A percentile compares a stretch with the other conserved stretches of the same genome.
Conservation (phyloP, 495 filamentous ascomycete genomes). For the Penicillium arizonense region DNA sequence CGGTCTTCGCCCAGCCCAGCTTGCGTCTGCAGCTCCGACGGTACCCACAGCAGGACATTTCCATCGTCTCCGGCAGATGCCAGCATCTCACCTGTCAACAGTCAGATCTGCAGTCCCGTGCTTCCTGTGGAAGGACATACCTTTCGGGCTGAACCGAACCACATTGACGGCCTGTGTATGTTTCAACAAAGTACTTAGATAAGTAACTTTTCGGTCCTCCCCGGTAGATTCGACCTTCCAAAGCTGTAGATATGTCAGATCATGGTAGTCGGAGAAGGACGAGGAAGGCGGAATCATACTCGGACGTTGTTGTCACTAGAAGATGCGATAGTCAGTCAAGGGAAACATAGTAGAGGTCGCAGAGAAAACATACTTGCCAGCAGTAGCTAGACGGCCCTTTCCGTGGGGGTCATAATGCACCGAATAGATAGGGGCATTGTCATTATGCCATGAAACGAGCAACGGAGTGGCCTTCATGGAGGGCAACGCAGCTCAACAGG, state of each 20-base stretch:
- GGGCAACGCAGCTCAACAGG: slow-evolving; percentile 33
- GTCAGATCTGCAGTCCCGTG: slow-evolving; percentile 20
- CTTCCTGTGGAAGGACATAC: slow-evolving; percentile 40
- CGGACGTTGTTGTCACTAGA: slow-evolving; percentile 89
- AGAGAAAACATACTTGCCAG: slow-evolving; percentile 58
- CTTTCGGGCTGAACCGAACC: slow-evolving; percentile 90
- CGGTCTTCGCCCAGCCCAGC: slow-evolving; percentile 76
- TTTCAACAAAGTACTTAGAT: slow-evolving; percentile 85
- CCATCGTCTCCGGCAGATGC: slow-evolving; percentile 96
- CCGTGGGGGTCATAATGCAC: slow-evolving; percentile 94
- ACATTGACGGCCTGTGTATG: slow-evolving; percentile 99
- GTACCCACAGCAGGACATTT: slow-evolving; percentile 93
- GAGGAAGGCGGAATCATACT: slow-evolving; percentile 52
- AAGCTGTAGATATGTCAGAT: slow-evolving; percentile 57
- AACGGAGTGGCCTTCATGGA: slow-evolving; percentile 89
- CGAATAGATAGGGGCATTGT: slow-evolving; percentile 91
- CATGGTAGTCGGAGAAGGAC: slow-evolving; percentile 6
- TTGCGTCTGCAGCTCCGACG: slow-evolving; percentile 67
- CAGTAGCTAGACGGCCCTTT: slow-evolving; percentile 89
- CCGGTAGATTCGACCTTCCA: slow-evolving; percentile 87
- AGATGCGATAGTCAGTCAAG: slow-evolving; percentile 12
- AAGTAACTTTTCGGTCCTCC: slow-evolving; percentile 85
- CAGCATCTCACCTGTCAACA: slow-evolving; percentile 74
- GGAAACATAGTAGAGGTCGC: neutral
- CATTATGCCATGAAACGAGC: slow-evolving; percentile 94